phyloP scores from a whole-genome alignment of 352 stramenopile species.

The Globisporangium cederbergense region DNA sequence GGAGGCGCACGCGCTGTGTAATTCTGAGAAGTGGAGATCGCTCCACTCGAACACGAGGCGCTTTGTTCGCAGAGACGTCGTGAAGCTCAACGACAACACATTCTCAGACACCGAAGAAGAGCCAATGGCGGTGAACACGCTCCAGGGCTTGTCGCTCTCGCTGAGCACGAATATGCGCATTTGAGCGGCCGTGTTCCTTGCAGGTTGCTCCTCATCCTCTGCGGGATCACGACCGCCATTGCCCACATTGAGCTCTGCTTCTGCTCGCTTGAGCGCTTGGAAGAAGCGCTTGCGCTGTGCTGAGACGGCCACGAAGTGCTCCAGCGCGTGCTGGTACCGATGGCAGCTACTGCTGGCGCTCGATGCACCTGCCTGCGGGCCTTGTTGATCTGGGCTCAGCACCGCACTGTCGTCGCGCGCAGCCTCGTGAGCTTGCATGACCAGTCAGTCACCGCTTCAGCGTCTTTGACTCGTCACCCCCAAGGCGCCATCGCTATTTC shows the following conservation, averaged over 20 bases:
- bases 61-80: constrained; percentile 18
- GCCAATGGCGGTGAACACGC: constrained; percentile 23
- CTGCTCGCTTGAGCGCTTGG: constrained; percentile 3
- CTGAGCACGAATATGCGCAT: constrained; percentile 31
- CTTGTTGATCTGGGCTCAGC: neutral
- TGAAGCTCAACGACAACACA: neutral
- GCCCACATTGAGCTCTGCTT: constrained; percentile 7
- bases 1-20: constrained; percentile 32
- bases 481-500: constrained; percentile 16
- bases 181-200: neutral
- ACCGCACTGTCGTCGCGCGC: neutral
- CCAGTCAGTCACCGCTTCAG: neutral
- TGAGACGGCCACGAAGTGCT: neutral
- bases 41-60: constrained; percentile 33
- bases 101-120: constrained; percentile 5
- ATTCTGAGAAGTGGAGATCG: constrained; percentile 23
- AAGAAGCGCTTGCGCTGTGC: constrained; percentile 6
- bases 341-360: neutral
- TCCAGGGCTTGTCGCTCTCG: constrained; percentile 30
- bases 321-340: neutral
- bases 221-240: neutral
- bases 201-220: neutral
- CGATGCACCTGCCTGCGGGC: neutral
- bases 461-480: too few relatives aligned
- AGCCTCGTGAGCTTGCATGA: neutral